A percentile compares a stretch with the other conserved stretches of the same genome.
Evolutionary conservation across 2,329 filamentous ascomycete genomes (phyloP).

Genomic region (Myriosclerotinia duriaeana): DNA sequence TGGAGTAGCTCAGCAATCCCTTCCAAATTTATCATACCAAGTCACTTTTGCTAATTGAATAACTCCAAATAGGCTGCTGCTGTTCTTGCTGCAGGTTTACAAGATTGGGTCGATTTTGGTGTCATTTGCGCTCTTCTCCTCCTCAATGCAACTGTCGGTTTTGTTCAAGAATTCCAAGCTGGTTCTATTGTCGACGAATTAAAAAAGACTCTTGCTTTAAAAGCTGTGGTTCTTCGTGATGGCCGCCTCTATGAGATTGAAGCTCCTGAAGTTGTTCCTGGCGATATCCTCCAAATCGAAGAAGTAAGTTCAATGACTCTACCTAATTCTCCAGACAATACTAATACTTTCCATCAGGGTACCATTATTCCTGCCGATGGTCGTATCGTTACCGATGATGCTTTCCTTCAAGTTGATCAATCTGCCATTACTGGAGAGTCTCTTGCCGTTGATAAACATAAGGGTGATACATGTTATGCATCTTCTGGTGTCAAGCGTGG

Average conservation of each 20-base stretch:
- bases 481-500: conserved; percentile 90
- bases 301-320: conserved; percentile 51
- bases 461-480: conserved; percentile 76
- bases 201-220: conserved; percentile 86
- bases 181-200: conserved; percentile 87
- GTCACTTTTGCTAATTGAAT: conserved; percentile 17
- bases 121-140: conserved; percentile 82
- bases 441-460: conserved; percentile 85
- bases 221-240: conserved; percentile 83
- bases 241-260: conserved; percentile 75
- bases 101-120: conserved; percentile 92
- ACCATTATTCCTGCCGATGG: conserved; percentile 90
- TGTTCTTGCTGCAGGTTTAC: conserved; percentile 76
- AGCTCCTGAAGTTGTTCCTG: conserved; percentile 80
- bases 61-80: conserved; percentile 54
- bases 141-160: conserved; percentile 83
- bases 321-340: not conserved
- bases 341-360: conserved; percentile 49
- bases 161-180: conserved; percentile 86
- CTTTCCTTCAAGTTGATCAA: conserved; percentile 88
- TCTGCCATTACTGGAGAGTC: conserved; percentile 91
- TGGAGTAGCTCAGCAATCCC: not conserved
- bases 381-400: conserved; percentile 77
- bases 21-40: not conserved
- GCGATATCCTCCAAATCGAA: conserved; percentile 86